Evolutionary conservation across 352 stramenopile genomes (phyloP).

Genomic region (Aphanomyces invadans): DNA sequence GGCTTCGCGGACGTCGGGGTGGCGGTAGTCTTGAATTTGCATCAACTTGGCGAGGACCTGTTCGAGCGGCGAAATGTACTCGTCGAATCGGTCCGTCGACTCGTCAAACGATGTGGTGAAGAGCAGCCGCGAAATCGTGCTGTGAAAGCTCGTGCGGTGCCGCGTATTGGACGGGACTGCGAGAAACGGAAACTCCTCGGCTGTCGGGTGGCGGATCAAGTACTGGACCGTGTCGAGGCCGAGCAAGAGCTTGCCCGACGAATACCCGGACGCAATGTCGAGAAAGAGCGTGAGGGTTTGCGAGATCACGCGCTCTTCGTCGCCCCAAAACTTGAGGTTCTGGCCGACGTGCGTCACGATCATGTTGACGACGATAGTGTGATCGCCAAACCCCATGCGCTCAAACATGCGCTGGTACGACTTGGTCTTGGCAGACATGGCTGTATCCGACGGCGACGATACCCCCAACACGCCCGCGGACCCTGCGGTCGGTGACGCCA

Average conservation of each 20-base stretch:
- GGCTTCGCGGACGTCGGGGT: slow-evolving; percentile 73
- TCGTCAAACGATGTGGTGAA: slow-evolving; percentile 94
- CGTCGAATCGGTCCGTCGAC: slow-evolving; percentile 90
- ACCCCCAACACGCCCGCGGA: slow-evolving; percentile 53
- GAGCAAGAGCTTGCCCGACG: slow-evolving; percentile 94
- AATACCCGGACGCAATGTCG: slow-evolving; percentile 96
- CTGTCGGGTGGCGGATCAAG: slow-evolving; percentile 93
- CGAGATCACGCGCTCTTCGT: slow-evolving; percentile 92
- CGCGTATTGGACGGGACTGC: slow-evolving; percentile 88
- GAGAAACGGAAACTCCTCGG: slow-evolving; percentile 97
- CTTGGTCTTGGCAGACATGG: slow-evolving; percentile 90
- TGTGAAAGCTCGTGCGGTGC: slow-evolving; percentile 96
- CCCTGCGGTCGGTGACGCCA: slow-evolving; percentile 35
- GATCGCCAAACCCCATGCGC: slow-evolving; percentile 93
- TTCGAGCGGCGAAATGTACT: slow-evolving; percentile 93
- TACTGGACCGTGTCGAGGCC: slow-evolving; percentile 96
- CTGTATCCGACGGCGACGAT: slow-evolving; percentile 52
- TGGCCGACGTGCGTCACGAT: slow-evolving; percentile 98
- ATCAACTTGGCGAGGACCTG: slow-evolving; percentile 75
- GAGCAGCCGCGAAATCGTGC: slow-evolving; percentile 93
- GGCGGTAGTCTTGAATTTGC: slow-evolving; percentile 63
- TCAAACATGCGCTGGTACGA: slow-evolving; percentile 97
- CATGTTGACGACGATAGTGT: slow-evolving; percentile 96
- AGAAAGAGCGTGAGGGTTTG: slow-evolving; percentile 96
- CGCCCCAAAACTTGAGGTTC: slow-evolving; percentile 98